These are phyloP conservation scores for Knoxdaviesia capensis DNA, from an alignment of 2,329 filamentous ascomycete genomes.

Conservation along the genomic window DNA sequence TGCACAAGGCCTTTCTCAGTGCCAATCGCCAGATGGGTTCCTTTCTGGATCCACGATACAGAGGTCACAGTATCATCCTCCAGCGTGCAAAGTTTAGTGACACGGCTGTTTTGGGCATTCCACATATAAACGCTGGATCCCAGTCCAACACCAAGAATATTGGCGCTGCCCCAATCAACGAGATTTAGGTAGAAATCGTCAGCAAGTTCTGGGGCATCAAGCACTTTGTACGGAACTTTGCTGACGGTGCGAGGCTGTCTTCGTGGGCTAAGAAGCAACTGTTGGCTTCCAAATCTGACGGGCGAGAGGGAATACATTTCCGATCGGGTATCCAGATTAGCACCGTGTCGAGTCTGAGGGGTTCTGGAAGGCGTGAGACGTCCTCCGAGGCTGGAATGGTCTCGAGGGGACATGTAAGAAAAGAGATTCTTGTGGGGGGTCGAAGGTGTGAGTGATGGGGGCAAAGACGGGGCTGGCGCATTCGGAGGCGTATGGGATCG, in stretches of 20 bases:
- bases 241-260: constrained; percentile 78
- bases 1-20: constrained; percentile 89
- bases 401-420: constrained; percentile 62
- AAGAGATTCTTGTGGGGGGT: constrained; percentile 97
- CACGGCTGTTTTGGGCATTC: constrained; percentile 79
- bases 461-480: constrained; percentile 37
- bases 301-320: constrained; percentile 94
- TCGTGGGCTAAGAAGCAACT: constrained; percentile 76
- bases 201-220: constrained; percentile 86
- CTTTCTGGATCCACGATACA: constrained; percentile 95
- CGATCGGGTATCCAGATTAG: constrained; percentile 73
- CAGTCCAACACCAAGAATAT: constrained; percentile 80
- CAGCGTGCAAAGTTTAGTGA: constrained; percentile 84
- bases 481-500: constrained; percentile 68
- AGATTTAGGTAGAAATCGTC: constrained; percentile 97
- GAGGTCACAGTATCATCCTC: constrained; percentile 90
- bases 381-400: constrained; percentile 50
- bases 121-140: constrained; percentile 95
- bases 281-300: constrained; percentile 79
- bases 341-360: constrained; percentile 68
- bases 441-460: constrained; percentile 65
- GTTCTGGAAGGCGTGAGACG: constrained; percentile 80
- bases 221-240: constrained; percentile 93
- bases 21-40: constrained; percentile 86
- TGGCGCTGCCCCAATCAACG: constrained; percentile 93